Conservation (phyloP, 192 early-diverging fungal species). For the Coemansia reversa region DNA sequence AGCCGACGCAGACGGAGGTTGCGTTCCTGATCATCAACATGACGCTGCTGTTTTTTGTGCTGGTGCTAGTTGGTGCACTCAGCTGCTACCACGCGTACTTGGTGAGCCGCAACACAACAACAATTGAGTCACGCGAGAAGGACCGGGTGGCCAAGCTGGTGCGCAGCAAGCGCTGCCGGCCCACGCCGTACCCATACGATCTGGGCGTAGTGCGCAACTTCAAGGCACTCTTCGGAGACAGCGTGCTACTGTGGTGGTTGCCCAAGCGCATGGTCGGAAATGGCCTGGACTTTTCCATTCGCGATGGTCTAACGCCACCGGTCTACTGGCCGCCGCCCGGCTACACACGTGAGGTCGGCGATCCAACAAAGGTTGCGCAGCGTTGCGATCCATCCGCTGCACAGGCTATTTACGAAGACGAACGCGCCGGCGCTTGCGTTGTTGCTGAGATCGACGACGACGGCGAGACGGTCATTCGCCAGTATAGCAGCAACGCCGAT, state of each 20-base stretch:
- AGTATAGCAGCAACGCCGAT: constrained; percentile 36
- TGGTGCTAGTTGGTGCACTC: constrained; percentile 48
- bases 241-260: constrained; percentile 72
- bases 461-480: constrained; percentile 48
- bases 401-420: constrained; percentile 18
- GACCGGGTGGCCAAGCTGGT: constrained; percentile 47
- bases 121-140: constrained; percentile 55
- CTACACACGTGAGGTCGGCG: constrained; percentile 51
- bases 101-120: constrained; percentile 49
- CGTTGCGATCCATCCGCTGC: constrained; percentile 16
- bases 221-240: constrained; percentile 69
- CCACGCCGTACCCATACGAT: constrained; percentile 84
- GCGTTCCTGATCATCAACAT: constrained; percentile 75
- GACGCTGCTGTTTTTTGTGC: constrained; percentile 52
- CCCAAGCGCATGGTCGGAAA: constrained; percentile 62
- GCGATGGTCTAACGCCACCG: constrained; percentile 35
- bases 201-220: constrained; percentile 75
- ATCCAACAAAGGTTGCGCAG: constrained; percentile 23
- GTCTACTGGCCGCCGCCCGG: constrained; percentile 76
- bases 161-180: constrained; percentile 46
- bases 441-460: constrained; percentile 52
- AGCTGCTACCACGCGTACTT: constrained; percentile 54
- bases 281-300: constrained; percentile 68
- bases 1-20: constrained; percentile 63
- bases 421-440: constrained; percentile 19